Conservation (phyloP, 2,329 filamentous ascomycete genomes). For the Trichoderma cornu-damae region DNA sequence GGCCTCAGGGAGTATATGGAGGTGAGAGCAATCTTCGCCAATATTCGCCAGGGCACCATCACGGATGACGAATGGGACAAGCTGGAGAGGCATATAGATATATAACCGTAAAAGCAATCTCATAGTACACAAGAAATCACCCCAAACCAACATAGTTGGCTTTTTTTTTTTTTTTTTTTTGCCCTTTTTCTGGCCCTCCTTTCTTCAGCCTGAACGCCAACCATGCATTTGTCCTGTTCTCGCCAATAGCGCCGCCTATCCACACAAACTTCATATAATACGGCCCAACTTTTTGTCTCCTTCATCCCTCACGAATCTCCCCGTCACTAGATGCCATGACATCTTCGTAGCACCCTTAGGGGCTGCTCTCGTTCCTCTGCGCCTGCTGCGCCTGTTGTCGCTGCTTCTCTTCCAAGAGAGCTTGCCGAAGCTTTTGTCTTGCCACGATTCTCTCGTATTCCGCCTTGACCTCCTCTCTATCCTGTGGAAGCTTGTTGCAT, state of each 20-base stretch:
- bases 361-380: slow-evolving; percentile 26
- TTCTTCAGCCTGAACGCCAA: slow-evolving; percentile 16
- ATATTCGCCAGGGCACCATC: slow-evolving; percentile 50
- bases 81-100: slow-evolving; percentile 50
- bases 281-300: neutral
- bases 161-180: too few relatives aligned
- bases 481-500: slow-evolving; percentile 69
- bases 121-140: slow-evolving; percentile 18
- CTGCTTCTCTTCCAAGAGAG: slow-evolving; percentile 37
- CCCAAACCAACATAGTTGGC: slow-evolving; percentile 1
- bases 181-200: neutral
- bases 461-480: slow-evolving; percentile 73
- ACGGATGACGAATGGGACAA: slow-evolving; percentile 50
- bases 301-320: neutral
- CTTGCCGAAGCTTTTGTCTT: slow-evolving; percentile 69
- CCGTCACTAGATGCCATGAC: neutral
- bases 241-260: slow-evolving; percentile 3
- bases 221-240: slow-evolving; percentile 16
- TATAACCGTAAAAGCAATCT: slow-evolving; percentile 27
- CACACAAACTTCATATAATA: slow-evolving; percentile 1
- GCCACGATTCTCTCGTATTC: slow-evolving; percentile 70
- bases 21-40: slow-evolving; percentile 75
- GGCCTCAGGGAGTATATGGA: slow-evolving; percentile 62
- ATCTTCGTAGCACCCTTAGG: slow-evolving; percentile 5
- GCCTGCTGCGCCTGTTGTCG: slow-evolving; percentile 24